These are phyloP conservation scores for Trichoderma citrinoviride DNA, from an alignment of 2,329 filamentous ascomycete species.

Conservation along the genomic window DNA sequence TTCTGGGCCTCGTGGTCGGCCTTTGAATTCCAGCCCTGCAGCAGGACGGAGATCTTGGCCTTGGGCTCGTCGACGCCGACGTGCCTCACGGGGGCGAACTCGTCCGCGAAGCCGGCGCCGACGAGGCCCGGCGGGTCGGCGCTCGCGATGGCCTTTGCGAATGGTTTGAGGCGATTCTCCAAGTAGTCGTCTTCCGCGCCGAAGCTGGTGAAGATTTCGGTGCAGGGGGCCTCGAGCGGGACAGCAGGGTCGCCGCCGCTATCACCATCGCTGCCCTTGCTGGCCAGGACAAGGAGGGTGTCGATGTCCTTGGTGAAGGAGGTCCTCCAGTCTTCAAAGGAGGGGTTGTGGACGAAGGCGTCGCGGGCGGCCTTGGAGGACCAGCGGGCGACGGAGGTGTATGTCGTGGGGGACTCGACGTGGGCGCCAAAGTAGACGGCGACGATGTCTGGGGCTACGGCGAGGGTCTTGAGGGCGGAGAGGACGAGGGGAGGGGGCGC, in stretches of 20 bases:
- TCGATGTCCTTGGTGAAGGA: conserved; percentile 36
- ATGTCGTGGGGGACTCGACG: conserved; percentile 35
- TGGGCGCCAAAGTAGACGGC: conserved; percentile 37
- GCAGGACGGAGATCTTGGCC: conserved; percentile 33
- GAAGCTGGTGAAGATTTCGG: conserved; percentile 40
- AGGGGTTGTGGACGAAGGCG: conserved; percentile 42
- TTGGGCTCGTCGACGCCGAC: conserved; percentile 31
- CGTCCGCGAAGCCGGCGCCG: conserved; percentile 35
- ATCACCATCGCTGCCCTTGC: no score
- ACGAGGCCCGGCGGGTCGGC: conserved; percentile 32
- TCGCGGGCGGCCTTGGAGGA: conserved; percentile 34
- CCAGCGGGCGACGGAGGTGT: conserved; percentile 38
- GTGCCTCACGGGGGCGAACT: conserved; percentile 34
- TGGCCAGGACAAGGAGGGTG: conserved; percentile 28
- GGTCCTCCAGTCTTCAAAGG: conserved; percentile 42
- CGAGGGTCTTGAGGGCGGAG: conserved; percentile 31
- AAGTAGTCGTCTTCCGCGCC: conserved; percentile 35
- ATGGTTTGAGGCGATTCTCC: conserved; percentile 32
- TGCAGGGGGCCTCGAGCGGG: conserved; percentile 38
- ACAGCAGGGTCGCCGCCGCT: conserved; percentile 26
- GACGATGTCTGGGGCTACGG: conserved; percentile 34
- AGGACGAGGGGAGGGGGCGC: conserved; percentile 31
- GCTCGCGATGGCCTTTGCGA: conserved; percentile 27
- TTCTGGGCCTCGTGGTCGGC: conserved; percentile 38
- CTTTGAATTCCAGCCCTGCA: conserved; percentile 42